Evolutionary conservation across 371 early-diverging fungal genomes (phyloP), one percentile per base, ranked within the genome.

Genomic region (Choanephora cucurbitarum): DNA sequence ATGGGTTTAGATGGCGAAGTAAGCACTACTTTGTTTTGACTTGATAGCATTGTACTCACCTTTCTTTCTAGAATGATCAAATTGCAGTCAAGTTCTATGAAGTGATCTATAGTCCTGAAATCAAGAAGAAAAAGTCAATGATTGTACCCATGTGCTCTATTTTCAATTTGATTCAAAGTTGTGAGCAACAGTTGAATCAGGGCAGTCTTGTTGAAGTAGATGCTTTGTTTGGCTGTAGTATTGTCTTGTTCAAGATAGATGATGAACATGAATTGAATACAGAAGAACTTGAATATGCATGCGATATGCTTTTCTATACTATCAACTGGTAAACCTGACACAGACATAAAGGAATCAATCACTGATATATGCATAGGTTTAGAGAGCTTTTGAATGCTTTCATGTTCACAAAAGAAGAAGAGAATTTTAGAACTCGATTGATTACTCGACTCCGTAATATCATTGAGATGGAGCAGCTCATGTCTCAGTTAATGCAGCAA

Each of bases 281-380:
- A 13, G 49, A 69, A 21, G 71, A 74, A 28, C 11, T 63, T 14
- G 65, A 67, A 50, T 57, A 58, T 28, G 73, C 75, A 3, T 79
- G 82, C 19, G 72, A 85, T 57, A 67, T 80, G 8, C 45, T 87
- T 7, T 77, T 82, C 32, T 80, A 75, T 44, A 73, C 82, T 2
- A 78, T 87, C 39, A 84, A 84, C 47, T 87, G 87, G 87, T 84
- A n/a, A n/a, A n/a, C n/a, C n/a, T n/a, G n/a, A n/a, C n/a, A n/a
- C n/a, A n/a, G n/a, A n/a, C n/a, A n/a, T n/a, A n/a, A n/a, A n/a
- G n/a, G n/a, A n/a, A n/a, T n/a, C n/a, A n/a, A n/a, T n/a, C n/a
- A n/a, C n/a, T n/a, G n/a, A n/a, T n/a, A n/a, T n/a, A 70, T 21
- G 46, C 4, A 57, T 63, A 90, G 92, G 92, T 69, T 85, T 34